These are phyloP conservation scores for Schizophyllum commune DNA, from an alignment of 1,284 basidiomycete genomes.

Conservation along the genomic window DNA sequence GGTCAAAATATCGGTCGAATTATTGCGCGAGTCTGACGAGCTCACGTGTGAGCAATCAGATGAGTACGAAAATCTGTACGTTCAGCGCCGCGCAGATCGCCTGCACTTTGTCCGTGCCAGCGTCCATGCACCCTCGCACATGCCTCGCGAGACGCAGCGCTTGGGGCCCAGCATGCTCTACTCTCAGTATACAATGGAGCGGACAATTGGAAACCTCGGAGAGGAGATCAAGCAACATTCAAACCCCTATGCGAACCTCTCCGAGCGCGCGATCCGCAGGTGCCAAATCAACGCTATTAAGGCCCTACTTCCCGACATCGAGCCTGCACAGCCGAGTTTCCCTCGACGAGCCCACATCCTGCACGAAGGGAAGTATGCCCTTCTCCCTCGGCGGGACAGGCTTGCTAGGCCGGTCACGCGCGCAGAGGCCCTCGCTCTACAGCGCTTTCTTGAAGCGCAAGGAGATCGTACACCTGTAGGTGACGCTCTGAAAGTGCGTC, in stretches of 20 bases:
- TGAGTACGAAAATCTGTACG: not conserved
- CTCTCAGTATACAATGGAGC: constrained; percentile 6
- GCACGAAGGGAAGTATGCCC: not conserved
- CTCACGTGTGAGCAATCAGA: not conserved
- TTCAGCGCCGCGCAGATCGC: too few species aligned
- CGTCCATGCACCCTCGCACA: constrained; percentile 2
- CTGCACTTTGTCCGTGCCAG: constrained; percentile 6
- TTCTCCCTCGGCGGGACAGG: not conserved
- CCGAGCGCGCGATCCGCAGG: constrained; percentile 12
- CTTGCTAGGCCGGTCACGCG: not conserved
- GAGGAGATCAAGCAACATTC: constrained; percentile 18
- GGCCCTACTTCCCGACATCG: constrained; percentile 2
- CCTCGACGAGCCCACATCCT: not conserved
- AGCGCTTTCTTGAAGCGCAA: not conserved
- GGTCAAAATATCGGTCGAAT: not conserved
- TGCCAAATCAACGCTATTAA: constrained; percentile 16
- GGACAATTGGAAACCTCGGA: too few species aligned
- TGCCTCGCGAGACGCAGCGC: not conserved
- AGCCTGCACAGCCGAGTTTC: not conserved
- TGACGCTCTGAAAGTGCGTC: not conserved
- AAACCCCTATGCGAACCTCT: constrained; percentile 19
- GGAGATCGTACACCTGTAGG: not conserved
- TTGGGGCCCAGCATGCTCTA: not conserved
- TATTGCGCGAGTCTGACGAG: not conserved
- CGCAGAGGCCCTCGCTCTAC: not conserved